Evolutionary conservation across 345 rosid species (phyloP).

Genomic region (Sisymbrium irio): DNA sequence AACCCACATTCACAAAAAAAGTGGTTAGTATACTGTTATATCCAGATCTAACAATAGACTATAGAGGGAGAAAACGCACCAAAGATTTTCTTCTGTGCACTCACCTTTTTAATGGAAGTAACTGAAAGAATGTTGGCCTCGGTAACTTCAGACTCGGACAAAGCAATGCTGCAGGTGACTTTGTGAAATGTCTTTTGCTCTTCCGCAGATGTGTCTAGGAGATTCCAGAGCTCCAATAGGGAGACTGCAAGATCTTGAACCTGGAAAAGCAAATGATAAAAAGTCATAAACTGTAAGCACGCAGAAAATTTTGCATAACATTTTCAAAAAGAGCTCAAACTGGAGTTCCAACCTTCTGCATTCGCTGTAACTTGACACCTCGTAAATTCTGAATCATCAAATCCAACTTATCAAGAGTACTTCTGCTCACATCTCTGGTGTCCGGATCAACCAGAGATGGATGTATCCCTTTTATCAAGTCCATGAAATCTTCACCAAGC

Average conservation of each 20-base stretch:
- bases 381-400: slow-evolving; percentile 44
- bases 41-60: neutral
- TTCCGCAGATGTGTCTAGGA: slow-evolving; percentile 60
- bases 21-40: neutral
- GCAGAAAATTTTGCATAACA: neutral
- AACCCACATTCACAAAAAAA: neutral
- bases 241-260: slow-evolving; percentile 60
- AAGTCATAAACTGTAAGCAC: slow-evolving; percentile 19
- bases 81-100: slow-evolving; percentile 13
- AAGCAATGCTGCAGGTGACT: slow-evolving; percentile 49
- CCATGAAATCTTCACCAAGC: slow-evolving; percentile 58
- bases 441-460: slow-evolving; percentile 42
- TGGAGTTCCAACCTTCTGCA: slow-evolving; percentile 57
- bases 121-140: slow-evolving; percentile 57
- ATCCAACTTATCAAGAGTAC: slow-evolving; percentile 48
- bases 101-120: slow-evolving; percentile 51
- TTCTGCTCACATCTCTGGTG: slow-evolving; percentile 44
- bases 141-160: slow-evolving; percentile 52
- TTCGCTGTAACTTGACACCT: slow-evolving; percentile 52
- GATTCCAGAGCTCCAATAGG: slow-evolving; percentile 67
- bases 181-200: slow-evolving; percentile 57
- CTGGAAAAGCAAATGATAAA: slow-evolving; percentile 24
- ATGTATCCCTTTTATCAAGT: slow-evolving; percentile 42
- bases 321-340: neutral
- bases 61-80: neutral